These are phyloP conservation scores for Chaetomium olivaceum DNA, from an alignment of 2,329 filamentous ascomycete genomes.

Conservation along the genomic window DNA sequence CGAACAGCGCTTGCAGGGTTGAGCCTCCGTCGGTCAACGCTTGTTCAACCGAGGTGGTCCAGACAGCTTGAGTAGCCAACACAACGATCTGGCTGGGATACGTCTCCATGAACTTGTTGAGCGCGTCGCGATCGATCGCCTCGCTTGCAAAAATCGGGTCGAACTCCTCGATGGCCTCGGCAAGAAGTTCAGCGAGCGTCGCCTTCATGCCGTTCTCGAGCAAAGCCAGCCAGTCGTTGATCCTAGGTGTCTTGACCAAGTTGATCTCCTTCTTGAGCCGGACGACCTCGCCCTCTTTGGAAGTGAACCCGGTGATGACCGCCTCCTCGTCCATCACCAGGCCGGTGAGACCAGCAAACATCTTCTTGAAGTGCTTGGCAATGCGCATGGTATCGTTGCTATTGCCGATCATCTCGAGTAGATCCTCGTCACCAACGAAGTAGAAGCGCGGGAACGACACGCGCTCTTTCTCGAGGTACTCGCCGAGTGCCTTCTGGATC, in stretches of 20 bases:
- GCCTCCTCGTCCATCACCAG: constrained; percentile 88
- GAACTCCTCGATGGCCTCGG: constrained; percentile 83
- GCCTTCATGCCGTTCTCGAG: constrained; percentile 92
- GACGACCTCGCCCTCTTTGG: constrained; percentile 91
- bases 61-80: constrained; percentile 87
- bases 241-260: constrained; percentile 87
- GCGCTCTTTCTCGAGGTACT: constrained; percentile 96
- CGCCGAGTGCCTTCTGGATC: constrained; percentile 97
- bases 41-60: constrained; percentile 84
- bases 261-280: constrained; percentile 88
- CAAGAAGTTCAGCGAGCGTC: constrained; percentile 85
- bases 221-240: constrained; percentile 98
- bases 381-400: constrained; percentile 96
- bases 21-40: constrained; percentile 71
- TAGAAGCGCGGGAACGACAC: constrained; percentile 98
- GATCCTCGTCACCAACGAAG: constrained; percentile 97
- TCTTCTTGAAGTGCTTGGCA: constrained; percentile 99
- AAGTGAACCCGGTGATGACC: constrained; percentile 87
- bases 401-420: constrained; percentile 98
- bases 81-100: constrained; percentile 96
- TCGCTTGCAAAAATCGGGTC: constrained; percentile 72
- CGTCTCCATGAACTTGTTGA: constrained; percentile 76
- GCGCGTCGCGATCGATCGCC: constrained; percentile 66
- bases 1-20: constrained; percentile 69
- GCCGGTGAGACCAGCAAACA: constrained; percentile 96